phyloP scores from a whole-genome alignment of 176 grass and related monocot species.

The Hordeum vulgare region MorexV3_pseudomolecules_assembly NC_058520.1:123473922-123474421 shows the following conservation, averaged over 20 bases:
- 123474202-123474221: constrained; percentile 77
- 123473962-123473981: constrained; percentile 38
- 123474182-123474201: constrained; percentile 77
- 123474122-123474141: constrained; percentile 94
- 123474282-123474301: neutral
- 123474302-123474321: neutral
- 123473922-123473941: constrained; percentile 73
- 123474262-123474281: neutral
- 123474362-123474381: constrained; percentile 13
- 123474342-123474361: neutral
- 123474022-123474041: constrained; percentile 3
- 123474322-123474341: neutral
- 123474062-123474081: constrained; percentile 95
- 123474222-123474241: neutral
- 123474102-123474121: constrained; percentile 86
- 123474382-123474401: constrained; percentile 78
- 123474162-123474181: constrained; percentile 68
- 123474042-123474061: constrained; percentile 71
- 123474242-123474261: neutral
- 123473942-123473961: constrained; percentile 80
- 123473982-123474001: neutral
- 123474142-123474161: constrained; percentile 76
- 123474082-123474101: constrained; percentile 83
- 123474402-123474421: constrained; percentile 79
- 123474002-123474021: constrained; percentile 5